Percentiles rank a stretch among this genome's conserved stretches.
phyloP scores from a whole-genome alignment of 345 rosid species.

The Lumnitzera littorea region DNA sequence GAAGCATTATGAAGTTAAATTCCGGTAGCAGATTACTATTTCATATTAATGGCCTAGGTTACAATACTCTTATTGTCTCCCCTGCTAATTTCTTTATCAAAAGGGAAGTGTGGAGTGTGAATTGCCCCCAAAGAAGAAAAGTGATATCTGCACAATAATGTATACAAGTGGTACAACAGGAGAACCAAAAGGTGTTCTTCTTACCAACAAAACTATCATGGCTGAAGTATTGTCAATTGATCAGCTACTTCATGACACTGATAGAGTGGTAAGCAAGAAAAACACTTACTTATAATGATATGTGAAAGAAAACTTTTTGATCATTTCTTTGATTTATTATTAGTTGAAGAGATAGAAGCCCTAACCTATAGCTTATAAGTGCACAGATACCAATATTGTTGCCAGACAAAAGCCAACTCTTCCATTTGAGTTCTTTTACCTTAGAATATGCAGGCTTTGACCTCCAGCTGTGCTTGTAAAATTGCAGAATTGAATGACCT shows the following conservation, averaged over 20 bases:
- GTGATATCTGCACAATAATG: constrained; percentile 83
- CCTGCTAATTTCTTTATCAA: neutral
- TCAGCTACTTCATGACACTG: constrained; percentile 48
- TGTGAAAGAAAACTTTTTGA: no score
- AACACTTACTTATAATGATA: no score
- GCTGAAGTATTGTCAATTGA: constrained; percentile 78
- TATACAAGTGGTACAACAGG: constrained; percentile 98
- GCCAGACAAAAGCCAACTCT: no score
- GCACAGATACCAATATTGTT: no score
- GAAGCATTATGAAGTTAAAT: neutral
- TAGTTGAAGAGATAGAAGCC: no score
- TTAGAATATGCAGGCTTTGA: no score
- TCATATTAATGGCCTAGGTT: neutral
- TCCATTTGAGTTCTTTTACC: no score
- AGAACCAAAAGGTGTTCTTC: constrained; percentile 91
- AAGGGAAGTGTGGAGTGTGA: constrained; percentile 62
- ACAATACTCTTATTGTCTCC: neutral
- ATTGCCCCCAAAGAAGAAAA: constrained; percentile 56
- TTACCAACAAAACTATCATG: constrained; percentile 53
- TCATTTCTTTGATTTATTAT: no score
- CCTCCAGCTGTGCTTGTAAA: no score
- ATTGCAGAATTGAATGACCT: no score
- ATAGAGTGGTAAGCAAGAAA: constrained; percentile 41
- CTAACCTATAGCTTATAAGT: no score
- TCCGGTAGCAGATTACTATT: neutral